phyloP scores from a whole-genome alignment of 1,139 yeast species.

The Taiozyma sp. region DNA sequence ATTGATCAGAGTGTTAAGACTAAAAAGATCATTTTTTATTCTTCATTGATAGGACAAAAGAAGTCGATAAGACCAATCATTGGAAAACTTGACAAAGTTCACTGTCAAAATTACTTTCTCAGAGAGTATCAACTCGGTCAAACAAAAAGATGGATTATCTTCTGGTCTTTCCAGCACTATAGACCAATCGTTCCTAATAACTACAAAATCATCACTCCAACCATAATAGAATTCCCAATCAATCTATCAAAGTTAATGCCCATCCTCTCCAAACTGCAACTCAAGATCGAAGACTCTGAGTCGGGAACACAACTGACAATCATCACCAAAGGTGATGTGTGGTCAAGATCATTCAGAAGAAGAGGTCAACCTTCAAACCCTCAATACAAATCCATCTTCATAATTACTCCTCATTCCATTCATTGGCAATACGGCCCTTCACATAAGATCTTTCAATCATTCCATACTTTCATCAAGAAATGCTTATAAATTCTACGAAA shows the following conservation, averaged over 20 bases:
- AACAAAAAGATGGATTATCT: conserved; percentile 38
- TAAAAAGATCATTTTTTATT: conserved; percentile 29
- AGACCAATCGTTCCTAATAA: conserved; percentile 12
- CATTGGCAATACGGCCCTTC: conserved; percentile 18
- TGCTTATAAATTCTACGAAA: not conserved
- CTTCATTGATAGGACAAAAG: conserved; percentile 35
- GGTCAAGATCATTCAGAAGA: conserved; percentile 31
- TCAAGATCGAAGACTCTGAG: too few species aligned
- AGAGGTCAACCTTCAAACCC: conserved; percentile 6
- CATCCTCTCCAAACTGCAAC: too few species aligned
- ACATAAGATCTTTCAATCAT: conserved; percentile 17
- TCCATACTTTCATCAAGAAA: conserved; percentile 12
- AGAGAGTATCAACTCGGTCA: conserved; percentile 28
- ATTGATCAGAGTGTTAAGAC: conserved; percentile 26
- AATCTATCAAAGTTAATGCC: conserved; percentile 4
- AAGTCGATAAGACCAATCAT: conserved; percentile 26
- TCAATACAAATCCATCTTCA: conserved; percentile 9
- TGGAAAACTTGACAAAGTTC: conserved; percentile 13
- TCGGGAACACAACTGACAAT: not conserved
- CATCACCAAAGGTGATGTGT: conserved; percentile 25
- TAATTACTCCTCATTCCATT: conserved; percentile 6
- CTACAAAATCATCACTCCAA: conserved; percentile 5
- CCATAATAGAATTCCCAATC: conserved; percentile 14
- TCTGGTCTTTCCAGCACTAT: conserved; percentile 31
- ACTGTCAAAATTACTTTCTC: conserved; percentile 27